These are phyloP conservation scores for Iberis amara DNA, from an alignment of 441 rosid genomes.

Conservation along the genomic window DNA sequence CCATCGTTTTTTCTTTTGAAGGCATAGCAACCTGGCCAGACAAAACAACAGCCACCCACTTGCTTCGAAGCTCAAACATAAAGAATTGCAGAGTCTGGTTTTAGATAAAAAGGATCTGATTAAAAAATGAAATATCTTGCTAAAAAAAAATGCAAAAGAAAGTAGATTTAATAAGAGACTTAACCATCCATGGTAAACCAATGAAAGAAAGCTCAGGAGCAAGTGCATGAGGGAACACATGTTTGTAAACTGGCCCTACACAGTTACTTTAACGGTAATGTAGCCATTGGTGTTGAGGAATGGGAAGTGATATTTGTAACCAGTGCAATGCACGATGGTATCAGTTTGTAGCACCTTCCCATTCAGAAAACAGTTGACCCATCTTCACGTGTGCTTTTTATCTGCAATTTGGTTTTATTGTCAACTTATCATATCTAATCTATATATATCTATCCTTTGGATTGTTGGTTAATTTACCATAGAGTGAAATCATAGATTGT, in stretches of 20 bases:
- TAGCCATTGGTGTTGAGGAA: constrained; percentile 65
- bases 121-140: neutral
- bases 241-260: constrained; percentile 72
- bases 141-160: too few relatives aligned
- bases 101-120: neutral
- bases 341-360: constrained; percentile 50
- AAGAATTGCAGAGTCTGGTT: constrained; percentile 48
- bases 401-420: constrained; percentile 34
- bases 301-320: constrained; percentile 71
- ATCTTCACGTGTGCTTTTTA: constrained; percentile 42
- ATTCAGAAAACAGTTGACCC: constrained; percentile 57
- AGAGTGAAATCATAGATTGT: constrained; percentile 72
- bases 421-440: neutral
- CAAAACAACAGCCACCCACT: constrained; percentile 70
- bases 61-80: constrained; percentile 63
- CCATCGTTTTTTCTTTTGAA: constrained; percentile 52
- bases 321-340: constrained; percentile 74
- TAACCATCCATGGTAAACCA: constrained; percentile 76
- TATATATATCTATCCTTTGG: neutral
- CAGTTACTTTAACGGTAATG: constrained; percentile 64
- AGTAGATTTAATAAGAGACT: too few relatives aligned
- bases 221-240: constrained; percentile 61
- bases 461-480: constrained; percentile 38
- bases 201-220: constrained; percentile 74
- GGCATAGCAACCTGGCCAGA: constrained; percentile 57